Base-by-base conservation (phyloP, 164 flowering plant genomes). In the Nymphaea thermarum region DNA sequence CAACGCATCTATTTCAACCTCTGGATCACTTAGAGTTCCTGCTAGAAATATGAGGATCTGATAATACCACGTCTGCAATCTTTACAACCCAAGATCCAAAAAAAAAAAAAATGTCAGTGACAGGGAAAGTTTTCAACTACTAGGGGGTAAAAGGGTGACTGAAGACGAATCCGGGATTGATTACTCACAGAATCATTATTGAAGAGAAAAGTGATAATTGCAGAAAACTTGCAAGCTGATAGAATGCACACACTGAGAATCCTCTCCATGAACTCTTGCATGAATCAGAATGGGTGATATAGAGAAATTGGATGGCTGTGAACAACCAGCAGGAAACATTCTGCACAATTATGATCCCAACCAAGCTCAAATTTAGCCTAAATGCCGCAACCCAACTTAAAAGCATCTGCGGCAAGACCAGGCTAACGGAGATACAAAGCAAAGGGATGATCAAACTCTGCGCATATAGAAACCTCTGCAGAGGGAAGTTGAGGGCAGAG, bases 371-470 rank as follows among this genome's bases (percentile, higher is more conserved):
- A 17, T 62, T 41, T 25, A 62, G 64, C 36, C 8, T 17, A 62
- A 62, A 62, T 17, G 64, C 64, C 42, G 64, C 36, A 12, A 62
- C 36, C 36, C 42, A 62, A 41, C 64, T 62, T 17, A 62, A 62
- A 62, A 62, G 16, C 64, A 62, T 3, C 8, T 62, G 64, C 8
- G 64, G 64, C 42, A 62, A 62, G 42, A 62, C 64, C 12, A 62
- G 64, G 64, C 64, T 6, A 62, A 62, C 16, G 7, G 64, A 62
- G 42, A 62, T 41, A 12, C 64, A 62, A 62, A 62, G 42, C 64
- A 62, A 17, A 62, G 64, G 64, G 16, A 62, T 62, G 64, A 62
- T 62, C 36, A 62, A 41, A 17, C 64, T 62, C 42, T 62, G 64
- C 42, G 64, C 25, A 36, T 61, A 61, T n/a, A 61, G 63, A 36